These are phyloP conservation scores for Anethum foeniculum DNA, from an alignment of 140 eudicot species.

Conservation along the genomic window DNA sequence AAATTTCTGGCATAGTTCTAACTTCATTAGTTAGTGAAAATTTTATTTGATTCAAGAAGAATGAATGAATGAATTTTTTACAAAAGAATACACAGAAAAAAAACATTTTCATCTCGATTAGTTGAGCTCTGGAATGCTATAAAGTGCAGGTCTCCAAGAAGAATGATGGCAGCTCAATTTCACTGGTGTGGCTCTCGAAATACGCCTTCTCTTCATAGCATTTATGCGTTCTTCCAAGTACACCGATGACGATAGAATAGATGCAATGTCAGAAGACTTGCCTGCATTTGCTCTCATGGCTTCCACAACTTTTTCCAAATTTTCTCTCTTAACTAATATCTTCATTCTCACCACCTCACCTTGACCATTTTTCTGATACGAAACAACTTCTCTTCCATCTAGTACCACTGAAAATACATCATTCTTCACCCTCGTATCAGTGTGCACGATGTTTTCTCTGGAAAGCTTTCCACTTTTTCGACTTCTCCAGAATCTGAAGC, in stretches of 20 bases:
- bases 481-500: conserved; percentile 15
- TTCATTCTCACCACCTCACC: conserved; percentile 29
- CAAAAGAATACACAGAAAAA: neutral
- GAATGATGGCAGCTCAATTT: conserved; percentile 2
- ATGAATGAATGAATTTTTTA: neutral
- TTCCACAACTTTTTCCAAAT: conserved; percentile 26
- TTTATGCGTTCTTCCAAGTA: conserved; percentile 27
- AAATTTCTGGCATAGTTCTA: no score
- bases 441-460: conserved; percentile 16
- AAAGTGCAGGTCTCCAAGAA: conserved; percentile 35
- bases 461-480: conserved; percentile 4
- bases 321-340: conserved; percentile 30
- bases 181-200: conserved; percentile 3
- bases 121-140: conserved; percentile 27
- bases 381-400: conserved; percentile 12
- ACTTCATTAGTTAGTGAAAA: neutral
- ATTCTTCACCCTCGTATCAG: neutral
- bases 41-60: neutral
- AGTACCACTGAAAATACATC: conserved; percentile 9
- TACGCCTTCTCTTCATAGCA: conserved; percentile 26
- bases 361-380: conserved; percentile 13
- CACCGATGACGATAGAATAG: conserved; percentile 1
- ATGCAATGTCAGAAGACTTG: neutral
- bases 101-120: no score
- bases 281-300: neutral